Percentiles rank a stretch among this genome's conserved stretches.
phyloP scores from a whole-genome alignment of 2,329 filamentous ascomycete genomes.

The Botryotinia globosa region DNA sequence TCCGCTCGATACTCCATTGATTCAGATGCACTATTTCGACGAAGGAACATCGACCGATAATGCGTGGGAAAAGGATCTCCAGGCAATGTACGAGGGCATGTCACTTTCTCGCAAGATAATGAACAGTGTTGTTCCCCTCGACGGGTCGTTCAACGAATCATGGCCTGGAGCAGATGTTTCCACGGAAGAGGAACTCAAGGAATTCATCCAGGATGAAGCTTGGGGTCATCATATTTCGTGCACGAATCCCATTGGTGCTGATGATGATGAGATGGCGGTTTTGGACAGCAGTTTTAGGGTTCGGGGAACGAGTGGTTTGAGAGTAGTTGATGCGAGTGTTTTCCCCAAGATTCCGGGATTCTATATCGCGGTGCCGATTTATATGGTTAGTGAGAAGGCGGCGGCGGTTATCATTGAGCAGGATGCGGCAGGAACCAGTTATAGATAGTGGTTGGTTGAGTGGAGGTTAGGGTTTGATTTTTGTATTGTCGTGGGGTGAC shows the following conservation, averaged over 20 bases:
- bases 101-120: constrained; percentile 38
- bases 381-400: constrained; percentile 60
- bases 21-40: constrained; percentile 59
- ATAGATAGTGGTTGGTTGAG: background rate
- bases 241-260: constrained; percentile 48
- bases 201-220: constrained; percentile 48
- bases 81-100: constrained; percentile 25
- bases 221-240: constrained; percentile 59
- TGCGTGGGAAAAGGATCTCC: constrained; percentile 23
- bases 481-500: background rate
- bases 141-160: constrained; percentile 43
- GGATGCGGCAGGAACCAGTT: background rate
- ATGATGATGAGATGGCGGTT: constrained; percentile 49
- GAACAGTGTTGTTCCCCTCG: constrained; percentile 41
- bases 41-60: background rate
- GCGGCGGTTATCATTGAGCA: constrained; percentile 22
- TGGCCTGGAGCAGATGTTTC: constrained; percentile 44
- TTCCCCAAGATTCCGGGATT: constrained; percentile 53
- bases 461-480: background rate
- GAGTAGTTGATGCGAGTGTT: constrained; percentile 59
- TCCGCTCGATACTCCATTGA: constrained; percentile 61
- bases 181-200: constrained; percentile 41
- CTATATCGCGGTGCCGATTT: constrained; percentile 51
- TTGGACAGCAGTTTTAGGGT: constrained; percentile 42
- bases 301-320: constrained; percentile 41